Base-by-base conservation (phyloP, 768 basidiomycete species). In the Cytidiella melzeri region DNA sequence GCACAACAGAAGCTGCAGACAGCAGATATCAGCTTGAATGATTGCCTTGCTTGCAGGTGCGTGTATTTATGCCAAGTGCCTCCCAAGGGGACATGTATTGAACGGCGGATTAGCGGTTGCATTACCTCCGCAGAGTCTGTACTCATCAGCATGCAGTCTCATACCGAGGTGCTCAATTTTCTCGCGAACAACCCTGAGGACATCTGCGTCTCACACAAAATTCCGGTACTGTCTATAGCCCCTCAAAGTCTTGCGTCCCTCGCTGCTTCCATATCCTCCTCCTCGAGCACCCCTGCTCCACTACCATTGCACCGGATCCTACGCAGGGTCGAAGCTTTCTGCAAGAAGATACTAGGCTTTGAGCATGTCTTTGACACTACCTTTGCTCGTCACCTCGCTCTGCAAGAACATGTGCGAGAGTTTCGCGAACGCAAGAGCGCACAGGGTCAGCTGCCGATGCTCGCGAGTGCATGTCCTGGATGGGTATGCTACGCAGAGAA, bases 401-500 rank as follows among this genome's bases (percentile, higher is more conserved):
- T 97, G 19, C 73, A 76, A 20, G 95, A 99, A 57, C 90, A 93
- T 53, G 71, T 80, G 3, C 71, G 69, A 20, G 96, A 98, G 64
- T 95, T 89, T 62, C 59, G 74, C 48, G 92, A 95, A 60, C 77
- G 92, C 19, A 77, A 73, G 60, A 55, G 58, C 21, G 60, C 61
- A 10, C 47, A 56, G 2, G 65, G 66, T 1, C 69, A 71, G 47
- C 66, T 97, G 23, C 96, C 96, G 0, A 93, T 99, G 83, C 72
- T 99, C 21, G 85, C 92, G 3, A 93, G 92, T 57, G 92, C 96
- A 13, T 98, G 96, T 69, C 96, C 96, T 0, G 96, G 96, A 13
- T 98, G 96, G 96, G 87, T 99, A 50, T 99, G 96, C 64, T 98
- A 98, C 65, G 95, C 93, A 15, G 96, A 99, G 68, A 99, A 99